These are phyloP conservation scores for Trichocladium uniseriatum DNA, from an alignment of 495 filamentous ascomycete genomes.

Conservation along the genomic window DNA sequence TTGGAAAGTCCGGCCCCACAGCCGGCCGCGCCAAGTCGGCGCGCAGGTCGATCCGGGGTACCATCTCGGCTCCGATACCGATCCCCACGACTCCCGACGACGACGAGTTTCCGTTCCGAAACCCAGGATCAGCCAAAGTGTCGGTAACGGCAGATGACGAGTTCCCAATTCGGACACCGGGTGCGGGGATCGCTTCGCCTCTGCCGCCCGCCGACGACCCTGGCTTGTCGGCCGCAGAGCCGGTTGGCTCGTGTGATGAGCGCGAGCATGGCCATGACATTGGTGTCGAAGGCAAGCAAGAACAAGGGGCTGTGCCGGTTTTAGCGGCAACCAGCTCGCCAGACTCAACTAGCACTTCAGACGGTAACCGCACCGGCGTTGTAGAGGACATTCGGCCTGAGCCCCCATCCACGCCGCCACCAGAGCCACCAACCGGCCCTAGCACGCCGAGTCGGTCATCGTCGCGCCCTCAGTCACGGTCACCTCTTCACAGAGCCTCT, in stretches of 20 bases:
- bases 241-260: neutral
- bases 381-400: slow-evolving; percentile 14
- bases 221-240: slow-evolving; percentile 18
- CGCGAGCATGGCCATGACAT: neutral
- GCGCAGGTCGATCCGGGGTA: slow-evolving; percentile 37
- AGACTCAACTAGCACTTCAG: slow-evolving; percentile 3
- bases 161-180: slow-evolving; percentile 32
- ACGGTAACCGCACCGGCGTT: slow-evolving; percentile 10
- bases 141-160: slow-evolving; percentile 27
- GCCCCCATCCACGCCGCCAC: slow-evolving; percentile 17
- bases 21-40: slow-evolving; percentile 33
- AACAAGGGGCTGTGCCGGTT: neutral
- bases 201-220: slow-evolving; percentile 18
- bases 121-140: slow-evolving; percentile 27
- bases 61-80: slow-evolving; percentile 45
- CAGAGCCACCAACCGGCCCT: slow-evolving; percentile 12
- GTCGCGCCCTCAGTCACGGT: slow-evolving; percentile 19
- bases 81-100: slow-evolving; percentile 30
- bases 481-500: slow-evolving; percentile 16
- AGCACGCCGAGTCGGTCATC: slow-evolving; percentile 7
- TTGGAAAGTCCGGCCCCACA: slow-evolving; percentile 30
- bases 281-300: neutral
- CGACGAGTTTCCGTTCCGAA: slow-evolving; percentile 42
- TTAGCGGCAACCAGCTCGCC: neutral
- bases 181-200: slow-evolving; percentile 29